A percentile compares a stretch with the other conserved stretches of the same genome.
Evolutionary conservation across 2,329 filamentous ascomycete species (phyloP).

Genomic region (Tolypocladium endophyticum): DNA sequence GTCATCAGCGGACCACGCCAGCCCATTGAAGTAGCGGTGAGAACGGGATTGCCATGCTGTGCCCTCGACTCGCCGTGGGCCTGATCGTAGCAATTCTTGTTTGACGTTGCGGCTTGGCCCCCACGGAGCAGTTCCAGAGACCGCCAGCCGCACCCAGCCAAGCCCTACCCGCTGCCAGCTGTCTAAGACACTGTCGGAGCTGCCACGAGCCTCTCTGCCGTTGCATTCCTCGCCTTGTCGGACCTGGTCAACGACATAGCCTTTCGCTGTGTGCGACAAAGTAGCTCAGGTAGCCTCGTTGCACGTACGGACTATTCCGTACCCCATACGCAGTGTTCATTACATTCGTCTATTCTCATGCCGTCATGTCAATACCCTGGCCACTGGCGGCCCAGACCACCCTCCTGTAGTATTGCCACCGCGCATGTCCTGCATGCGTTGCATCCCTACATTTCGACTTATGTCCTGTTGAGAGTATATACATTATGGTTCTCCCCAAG

Average conservation of each 20-base stretch:
- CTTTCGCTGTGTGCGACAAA: not conserved
- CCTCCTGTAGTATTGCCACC: not conserved
- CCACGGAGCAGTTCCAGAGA: not conserved
- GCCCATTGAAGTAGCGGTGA: not conserved
- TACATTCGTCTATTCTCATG: not conserved
- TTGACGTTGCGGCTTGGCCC: not conserved
- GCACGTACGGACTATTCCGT: not conserved
- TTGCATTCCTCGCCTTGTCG: not conserved
- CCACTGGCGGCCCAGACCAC: not conserved
- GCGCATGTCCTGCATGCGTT: not conserved
- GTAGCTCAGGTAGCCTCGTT: not conserved
- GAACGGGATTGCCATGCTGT: not conserved
- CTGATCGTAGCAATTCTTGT: not conserved
- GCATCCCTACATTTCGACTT: not conserved
- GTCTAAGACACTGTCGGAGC: constrained; percentile 1
- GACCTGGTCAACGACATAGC: not conserved
- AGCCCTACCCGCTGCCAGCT: not conserved
- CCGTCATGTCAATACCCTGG: not conserved
- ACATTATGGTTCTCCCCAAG: not conserved
- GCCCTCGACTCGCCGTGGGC: not conserved
- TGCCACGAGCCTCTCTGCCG: not conserved
- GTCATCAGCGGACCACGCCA: not conserved
- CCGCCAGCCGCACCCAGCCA: not conserved
- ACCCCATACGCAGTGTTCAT: no score
- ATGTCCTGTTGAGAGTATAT: not conserved